phyloP scores from a whole-genome alignment of 441 rosid genomes.

The Cnidoscolus chayamansa region DNA sequence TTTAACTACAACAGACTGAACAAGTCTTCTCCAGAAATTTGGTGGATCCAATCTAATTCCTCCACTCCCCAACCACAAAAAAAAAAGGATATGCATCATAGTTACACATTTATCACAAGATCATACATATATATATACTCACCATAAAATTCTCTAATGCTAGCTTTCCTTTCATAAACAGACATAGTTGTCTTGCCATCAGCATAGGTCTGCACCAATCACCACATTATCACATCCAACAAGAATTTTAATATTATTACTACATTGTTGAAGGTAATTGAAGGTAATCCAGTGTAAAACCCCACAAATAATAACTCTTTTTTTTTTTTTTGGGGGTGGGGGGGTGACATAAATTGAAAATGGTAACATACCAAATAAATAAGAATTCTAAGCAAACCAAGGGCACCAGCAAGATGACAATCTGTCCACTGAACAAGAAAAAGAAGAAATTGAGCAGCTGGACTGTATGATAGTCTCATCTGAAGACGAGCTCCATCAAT shows the following conservation, averaged over 20 bases:
- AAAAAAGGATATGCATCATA: not conserved
- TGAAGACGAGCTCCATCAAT: slow-evolving; percentile 69
- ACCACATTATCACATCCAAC: slow-evolving; percentile 27
- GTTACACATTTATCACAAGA: too few species aligned
- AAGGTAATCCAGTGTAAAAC: not conserved
- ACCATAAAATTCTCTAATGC: slow-evolving; percentile 82
- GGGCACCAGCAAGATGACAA: slow-evolving; percentile 69
- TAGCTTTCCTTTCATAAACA: slow-evolving; percentile 77
- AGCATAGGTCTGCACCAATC: slow-evolving; percentile 63
- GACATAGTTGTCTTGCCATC: slow-evolving; percentile 91
- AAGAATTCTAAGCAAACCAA: slow-evolving; percentile 62
- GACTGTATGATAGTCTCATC: slow-evolving; percentile 68
- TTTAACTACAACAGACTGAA: not conserved
- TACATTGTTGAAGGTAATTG: slow-evolving; percentile 1
- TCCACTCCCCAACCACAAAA: not conserved
- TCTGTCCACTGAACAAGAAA: slow-evolving; percentile 72
- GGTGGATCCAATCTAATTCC: too few species aligned
- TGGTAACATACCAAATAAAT: slow-evolving; percentile 46
- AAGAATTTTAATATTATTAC: slow-evolving; percentile 16
- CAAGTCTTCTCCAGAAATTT: not conserved
- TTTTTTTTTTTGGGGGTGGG: too few species aligned
- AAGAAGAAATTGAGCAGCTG: slow-evolving; percentile 62
- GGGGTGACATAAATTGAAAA: not conserved
- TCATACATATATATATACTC: slow-evolving; percentile 12
- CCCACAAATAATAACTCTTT: not conserved